Percentiles rank a stretch among this genome's conserved stretches.
These are phyloP conservation scores for Peronospora belbahrii DNA, from an alignment of 352 stramenopile genomes.

Conservation along the genomic window DNA sequence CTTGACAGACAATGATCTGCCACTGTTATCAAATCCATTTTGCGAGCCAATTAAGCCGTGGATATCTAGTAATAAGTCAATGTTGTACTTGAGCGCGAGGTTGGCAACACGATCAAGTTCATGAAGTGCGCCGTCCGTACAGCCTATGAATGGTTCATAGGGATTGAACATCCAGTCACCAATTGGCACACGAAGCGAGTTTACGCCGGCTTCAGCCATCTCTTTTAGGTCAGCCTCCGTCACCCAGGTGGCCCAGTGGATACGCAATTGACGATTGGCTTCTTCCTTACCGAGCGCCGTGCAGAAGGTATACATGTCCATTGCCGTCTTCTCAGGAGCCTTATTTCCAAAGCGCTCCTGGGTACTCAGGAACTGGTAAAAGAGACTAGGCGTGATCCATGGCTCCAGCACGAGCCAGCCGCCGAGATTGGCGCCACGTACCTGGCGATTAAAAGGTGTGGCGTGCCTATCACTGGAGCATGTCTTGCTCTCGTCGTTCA, in stretches of 20 bases:
- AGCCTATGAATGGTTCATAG: slow-evolving; percentile 89
- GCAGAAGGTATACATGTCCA: slow-evolving; percentile 89
- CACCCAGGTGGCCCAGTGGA: slow-evolving; percentile 91
- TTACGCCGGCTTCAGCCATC: slow-evolving; percentile 29
- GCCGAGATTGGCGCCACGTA: slow-evolving; percentile 39
- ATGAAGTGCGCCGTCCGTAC: slow-evolving; percentile 87
- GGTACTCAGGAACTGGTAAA: slow-evolving; percentile 15
- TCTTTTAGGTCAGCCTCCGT: slow-evolving; percentile 86
- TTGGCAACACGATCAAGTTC: slow-evolving; percentile 84
- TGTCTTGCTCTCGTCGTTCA: slow-evolving; percentile 43
- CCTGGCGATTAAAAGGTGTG: slow-evolving; percentile 59
- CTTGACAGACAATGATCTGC: slow-evolving; percentile 42
- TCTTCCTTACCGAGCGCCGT: slow-evolving; percentile 75
- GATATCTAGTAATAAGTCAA: slow-evolving; percentile 87
- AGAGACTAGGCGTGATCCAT: slow-evolving; percentile 11
- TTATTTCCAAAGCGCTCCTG: slow-evolving; percentile 58
- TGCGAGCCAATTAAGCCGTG: slow-evolving; percentile 87
- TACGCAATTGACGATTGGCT: slow-evolving; percentile 87
- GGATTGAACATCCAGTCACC: slow-evolving; percentile 92
- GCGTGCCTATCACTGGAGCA: slow-evolving; percentile 56
- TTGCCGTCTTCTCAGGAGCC: slow-evolving; percentile 69
- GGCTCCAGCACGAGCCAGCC: slow-evolving; percentile 39
- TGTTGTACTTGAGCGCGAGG: slow-evolving; percentile 73
- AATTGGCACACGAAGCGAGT: slow-evolving; percentile 26
- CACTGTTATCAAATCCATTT: slow-evolving; percentile 94